Conservation (phyloP, 2,329 filamentous ascomycete species). For the Shiraia sp. region DNA sequence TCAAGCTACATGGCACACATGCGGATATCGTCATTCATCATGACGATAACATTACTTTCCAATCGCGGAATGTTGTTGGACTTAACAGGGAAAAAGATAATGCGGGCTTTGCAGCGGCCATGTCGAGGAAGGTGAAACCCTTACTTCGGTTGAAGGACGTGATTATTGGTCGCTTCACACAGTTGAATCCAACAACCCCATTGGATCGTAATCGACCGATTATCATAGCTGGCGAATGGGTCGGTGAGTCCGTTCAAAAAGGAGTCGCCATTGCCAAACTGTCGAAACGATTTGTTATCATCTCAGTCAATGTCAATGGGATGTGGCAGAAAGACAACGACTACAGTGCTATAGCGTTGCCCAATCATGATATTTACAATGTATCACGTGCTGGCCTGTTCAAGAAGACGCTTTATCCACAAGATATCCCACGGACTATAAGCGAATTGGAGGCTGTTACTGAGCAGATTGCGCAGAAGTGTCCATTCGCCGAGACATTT, state of each 20-base stretch:
- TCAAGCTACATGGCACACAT: conserved; percentile 42
- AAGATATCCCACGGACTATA: conserved; percentile 13
- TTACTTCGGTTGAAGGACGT: conserved; percentile 23
- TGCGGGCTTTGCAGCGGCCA: conserved; percentile 25
- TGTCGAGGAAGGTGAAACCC: conserved; percentile 14
- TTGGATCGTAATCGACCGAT: conserved; percentile 16
- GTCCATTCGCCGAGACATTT: conserved; percentile 31
- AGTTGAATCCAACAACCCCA: conserved; percentile 12
- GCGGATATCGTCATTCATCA: conserved; percentile 32
- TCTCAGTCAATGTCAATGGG: conserved; percentile 30
- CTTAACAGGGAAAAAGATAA: conserved; percentile 27
- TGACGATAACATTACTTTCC: conserved; percentile 25
- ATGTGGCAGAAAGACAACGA: conserved; percentile 27
- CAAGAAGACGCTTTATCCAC: conserved; percentile 17
- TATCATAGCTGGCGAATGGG: conserved; percentile 38
- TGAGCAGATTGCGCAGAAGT: conserved; percentile 21
- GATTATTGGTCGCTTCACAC: conserved; percentile 20
- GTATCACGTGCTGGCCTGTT: conserved; percentile 26
- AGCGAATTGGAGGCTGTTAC: conserved; percentile 17
- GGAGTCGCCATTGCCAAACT: conserved; percentile 28
- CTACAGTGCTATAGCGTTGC: conserved; percentile 23
- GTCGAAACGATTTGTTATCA: conserved; percentile 31
- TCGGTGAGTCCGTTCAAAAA: conserved; percentile 33
- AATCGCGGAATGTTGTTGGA: conserved; percentile 26
- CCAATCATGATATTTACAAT: conserved; percentile 27